Evolutionary conservation across 768 basidiomycete species (phyloP), one percentile per base, ranked within the genome.

Genomic region (Boletus speciosus): DNA sequence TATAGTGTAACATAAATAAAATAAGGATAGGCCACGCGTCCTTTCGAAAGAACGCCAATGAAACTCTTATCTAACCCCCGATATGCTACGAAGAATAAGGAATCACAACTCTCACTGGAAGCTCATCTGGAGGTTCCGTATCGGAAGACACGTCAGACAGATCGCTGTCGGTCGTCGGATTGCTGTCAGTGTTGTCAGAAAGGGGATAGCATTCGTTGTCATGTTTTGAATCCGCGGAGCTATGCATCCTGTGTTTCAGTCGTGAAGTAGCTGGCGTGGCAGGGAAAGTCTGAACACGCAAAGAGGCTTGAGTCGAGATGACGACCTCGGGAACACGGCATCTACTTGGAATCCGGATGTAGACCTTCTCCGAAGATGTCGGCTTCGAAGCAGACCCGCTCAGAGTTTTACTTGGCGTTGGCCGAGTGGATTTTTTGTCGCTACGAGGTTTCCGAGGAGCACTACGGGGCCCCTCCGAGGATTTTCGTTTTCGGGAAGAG

Each of bases 391-490:
- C 32, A 42, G 66, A 43, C 38, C 55, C 47, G 15, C 47, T 21
- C 19, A 32, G n/a, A 4, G 52, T 46, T 52, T 63, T 63, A 27
- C 49, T 63, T 52, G 62, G 57, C 55, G 56, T 56, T 39, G 44
- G 25, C n/a, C 37, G 59, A 35, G 44, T 25, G 14, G 52, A 38
- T 42, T 58, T 62, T 45, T 57, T 59, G 39, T 49, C 47, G 38
- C 58, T 57, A 52, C 68, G 70, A 59, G 68, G 57, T 60, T 68
- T 71, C 67, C 70, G 68, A 70, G 68, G 66, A 61, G 49, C 42
- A 48, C 55, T 60, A 11, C 51, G 38, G 1, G 57, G 9, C n/a
- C 49, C 63, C 21, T 60, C 61, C 58, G 63, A 69, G 61, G 63
- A 23, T 56, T 61, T 71, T 54, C 49, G 58, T 42, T 59, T 61